phyloP scores from a whole-genome alignment of 306 rosid genomes.

The Lagenaria siceraria region DNA sequence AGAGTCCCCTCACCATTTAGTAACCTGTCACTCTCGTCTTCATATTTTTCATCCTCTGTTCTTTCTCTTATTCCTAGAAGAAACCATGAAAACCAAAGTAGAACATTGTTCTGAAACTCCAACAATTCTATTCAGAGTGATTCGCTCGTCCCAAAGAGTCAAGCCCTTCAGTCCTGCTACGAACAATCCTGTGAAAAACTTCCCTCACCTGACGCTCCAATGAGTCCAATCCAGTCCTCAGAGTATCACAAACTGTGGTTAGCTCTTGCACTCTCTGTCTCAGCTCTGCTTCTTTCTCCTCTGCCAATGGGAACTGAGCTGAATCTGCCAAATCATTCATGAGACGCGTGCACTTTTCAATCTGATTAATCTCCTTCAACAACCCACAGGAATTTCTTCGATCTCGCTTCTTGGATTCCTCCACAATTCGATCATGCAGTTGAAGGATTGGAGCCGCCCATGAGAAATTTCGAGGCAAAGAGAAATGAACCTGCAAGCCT shows the following conservation, averaged over 20 bases:
- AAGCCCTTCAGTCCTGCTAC: conserved; percentile 66
- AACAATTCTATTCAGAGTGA: conserved; percentile 19
- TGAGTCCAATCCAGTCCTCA: conserved; percentile 66
- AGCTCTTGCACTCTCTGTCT: conserved; percentile 56
- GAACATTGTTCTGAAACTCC: background rate
- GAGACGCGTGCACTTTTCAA: conserved; percentile 59
- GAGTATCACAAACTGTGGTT: conserved; percentile 29
- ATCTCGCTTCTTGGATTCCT: conserved; percentile 72
- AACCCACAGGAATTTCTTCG: conserved; percentile 58
- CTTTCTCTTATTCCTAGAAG: conserved; percentile 10
- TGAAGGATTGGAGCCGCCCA: conserved; percentile 61
- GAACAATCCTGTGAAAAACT: conserved; percentile 64
- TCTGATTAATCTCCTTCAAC: conserved; percentile 69
- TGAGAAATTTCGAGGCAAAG: conserved; percentile 30
- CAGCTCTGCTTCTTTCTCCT: conserved; percentile 53
- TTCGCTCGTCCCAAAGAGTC: conserved; percentile 36
- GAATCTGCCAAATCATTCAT: conserved; percentile 59
- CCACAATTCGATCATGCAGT: conserved; percentile 61
- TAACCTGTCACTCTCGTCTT: background rate
- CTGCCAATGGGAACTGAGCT: conserved; percentile 55
- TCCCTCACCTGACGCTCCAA: conserved; percentile 78
- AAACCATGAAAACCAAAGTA: conserved; percentile 5
- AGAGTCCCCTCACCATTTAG: conserved; percentile 2
- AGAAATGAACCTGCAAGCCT: conserved; percentile 57
- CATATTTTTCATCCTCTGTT: conserved; percentile 15